Evolutionary conservation across 73 alveolate genomes (phyloP).

Genomic region (Tetrahymena borealis): DNA sequence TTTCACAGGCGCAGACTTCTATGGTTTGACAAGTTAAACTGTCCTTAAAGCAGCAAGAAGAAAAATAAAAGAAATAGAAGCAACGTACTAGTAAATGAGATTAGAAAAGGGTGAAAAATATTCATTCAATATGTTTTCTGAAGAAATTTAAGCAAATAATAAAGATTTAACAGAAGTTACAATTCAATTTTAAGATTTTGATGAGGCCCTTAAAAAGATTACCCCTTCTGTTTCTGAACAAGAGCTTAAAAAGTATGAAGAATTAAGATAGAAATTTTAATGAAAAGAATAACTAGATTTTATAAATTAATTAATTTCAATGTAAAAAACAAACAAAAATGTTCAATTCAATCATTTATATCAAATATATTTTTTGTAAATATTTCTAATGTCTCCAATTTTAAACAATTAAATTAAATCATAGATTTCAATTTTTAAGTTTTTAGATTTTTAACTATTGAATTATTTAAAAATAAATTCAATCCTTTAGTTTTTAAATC

Average conservation of each 20-base stretch:
- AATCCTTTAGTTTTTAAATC: too few relatives aligned
- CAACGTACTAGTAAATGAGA: neutral
- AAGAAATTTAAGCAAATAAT: constrained; percentile 28
- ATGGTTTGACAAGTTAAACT: constrained; percentile 67
- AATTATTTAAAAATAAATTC: too few relatives aligned
- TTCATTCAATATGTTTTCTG: constrained; percentile 31
- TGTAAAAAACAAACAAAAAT: neutral
- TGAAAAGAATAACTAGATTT: neutral
- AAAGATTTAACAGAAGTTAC: neutral
- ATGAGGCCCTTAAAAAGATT: constrained; percentile 25
- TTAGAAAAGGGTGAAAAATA: constrained; percentile 18
- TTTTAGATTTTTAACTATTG: too few relatives aligned
- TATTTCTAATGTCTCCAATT: too few relatives aligned
- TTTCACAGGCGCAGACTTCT: constrained; percentile 83
- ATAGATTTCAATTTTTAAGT: too few relatives aligned
- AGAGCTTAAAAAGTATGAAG: constrained; percentile 50
- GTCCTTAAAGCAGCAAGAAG: constrained; percentile 62
- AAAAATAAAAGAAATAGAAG: constrained; percentile 34
- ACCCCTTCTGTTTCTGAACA: constrained; percentile 49
- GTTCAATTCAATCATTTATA: neutral
- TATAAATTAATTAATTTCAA: neutral
- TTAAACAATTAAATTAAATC: neutral
- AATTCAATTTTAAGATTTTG: constrained; percentile 31
- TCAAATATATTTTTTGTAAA: neutral
- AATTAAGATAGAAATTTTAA: constrained; percentile 25